Conservation (phyloP, 148 eudicot genomes). For the Limonium bicolor region DNA sequence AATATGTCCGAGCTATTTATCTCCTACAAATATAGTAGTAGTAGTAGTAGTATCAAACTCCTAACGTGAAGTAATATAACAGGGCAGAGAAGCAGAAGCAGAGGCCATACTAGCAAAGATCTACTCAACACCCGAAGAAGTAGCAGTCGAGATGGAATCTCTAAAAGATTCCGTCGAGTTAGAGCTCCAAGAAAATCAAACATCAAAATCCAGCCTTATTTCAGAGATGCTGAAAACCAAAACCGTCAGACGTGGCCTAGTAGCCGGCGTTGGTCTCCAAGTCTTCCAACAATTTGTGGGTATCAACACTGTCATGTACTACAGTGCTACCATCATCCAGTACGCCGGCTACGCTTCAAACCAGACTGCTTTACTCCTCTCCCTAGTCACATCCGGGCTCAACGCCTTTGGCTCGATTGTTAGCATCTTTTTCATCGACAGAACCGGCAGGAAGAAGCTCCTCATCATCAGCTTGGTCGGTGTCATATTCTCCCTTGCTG, state of each 20-base stretch:
- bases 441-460: slow-evolving; percentile 46
- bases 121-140: slow-evolving; percentile 30
- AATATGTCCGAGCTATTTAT: background rate
- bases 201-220: background rate
- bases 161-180: slow-evolving; percentile 41
- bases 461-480: slow-evolving; percentile 36
- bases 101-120: slow-evolving; percentile 28
- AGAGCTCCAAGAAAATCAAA: slow-evolving; percentile 20
- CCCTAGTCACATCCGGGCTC: slow-evolving; percentile 48
- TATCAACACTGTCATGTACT: slow-evolving; percentile 64
- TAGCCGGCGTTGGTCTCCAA: slow-evolving; percentile 48
- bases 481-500: slow-evolving; percentile 24
- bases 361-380: slow-evolving; percentile 47
- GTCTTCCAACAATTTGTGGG: slow-evolving; percentile 59
- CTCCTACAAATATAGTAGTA: too few species aligned
- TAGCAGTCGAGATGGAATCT: slow-evolving; percentile 27
- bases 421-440: slow-evolving; percentile 51
- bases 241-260: slow-evolving; percentile 32
- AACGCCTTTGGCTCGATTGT: slow-evolving; percentile 44
- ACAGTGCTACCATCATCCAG: slow-evolving; percentile 55
- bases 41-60: too few species aligned
- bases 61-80: too few species aligned
- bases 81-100: slow-evolving; percentile 47
- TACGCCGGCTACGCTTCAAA: slow-evolving; percentile 47
- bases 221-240: slow-evolving; percentile 24